Base-by-base conservation (phyloP, 2,329 filamentous ascomycete genomes). In the Fusarium duplospermum region DNA sequence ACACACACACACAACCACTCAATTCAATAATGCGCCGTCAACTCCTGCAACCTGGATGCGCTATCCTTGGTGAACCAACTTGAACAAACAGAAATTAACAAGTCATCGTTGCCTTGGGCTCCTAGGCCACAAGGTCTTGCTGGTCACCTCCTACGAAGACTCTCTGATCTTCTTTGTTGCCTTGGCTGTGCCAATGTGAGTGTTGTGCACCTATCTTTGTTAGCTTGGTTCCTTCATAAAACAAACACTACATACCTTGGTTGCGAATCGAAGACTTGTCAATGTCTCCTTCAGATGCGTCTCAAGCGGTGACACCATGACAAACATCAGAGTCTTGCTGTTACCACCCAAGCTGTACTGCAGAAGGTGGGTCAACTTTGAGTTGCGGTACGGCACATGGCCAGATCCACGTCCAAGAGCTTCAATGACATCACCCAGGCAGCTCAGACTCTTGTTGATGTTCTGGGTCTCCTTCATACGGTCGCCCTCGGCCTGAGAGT, bases 301-400 rank as follows among this genome's bases (percentile, higher is more conserved):
- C 85, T 97, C 94, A 68, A 98, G 86, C 36, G 96, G 96, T 77
- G 93, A 96, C 66, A 98, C 93, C 95, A 98, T 98, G 81, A 98
- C 94, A 82, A 99, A 98, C 96, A 99, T 99, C 78, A 99, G 92
- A 1, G 96, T 99, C 85, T 98, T 97, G 77, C 93, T 96, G 82
- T 98, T 98, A 18, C 96, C 96, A 5, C 96, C 96, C 9, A 99
- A 87, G 4, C 94, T 98, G 80, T 96, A 97, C 89, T 98, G 94
- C 40, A 99, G 89, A 56, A 99, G 88, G 80, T 98, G 97, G 10
- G 96, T 99, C 74, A 99, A 88, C 89, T 98, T 98, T 77, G 94
- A 98, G 84, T 98, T 98, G 64, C 96, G 89, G 85, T 98, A 99
- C 1, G 96, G 96, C 52, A 99, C 90, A 79, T 98, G 96, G 7